Evolutionary conservation across 2,329 filamentous ascomycete species (phyloP).

Genomic region (Cephalotrichum gorgonifer): DNA sequence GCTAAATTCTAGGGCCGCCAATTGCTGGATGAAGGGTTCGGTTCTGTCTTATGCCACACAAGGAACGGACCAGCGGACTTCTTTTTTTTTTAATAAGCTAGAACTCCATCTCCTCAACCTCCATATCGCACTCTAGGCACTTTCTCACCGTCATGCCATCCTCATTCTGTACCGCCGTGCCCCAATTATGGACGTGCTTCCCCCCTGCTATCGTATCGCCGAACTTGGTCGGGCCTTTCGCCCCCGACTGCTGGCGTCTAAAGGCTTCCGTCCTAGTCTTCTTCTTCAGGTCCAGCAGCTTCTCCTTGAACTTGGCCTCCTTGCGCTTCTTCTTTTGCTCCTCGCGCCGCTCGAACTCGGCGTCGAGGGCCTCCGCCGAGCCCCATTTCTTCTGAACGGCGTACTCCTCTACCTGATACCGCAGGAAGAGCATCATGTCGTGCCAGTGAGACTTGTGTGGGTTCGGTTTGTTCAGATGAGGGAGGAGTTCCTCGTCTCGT

Average conservation of each 20-base stretch:
- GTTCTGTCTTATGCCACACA: background rate
- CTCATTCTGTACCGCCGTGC: constrained; percentile 55
- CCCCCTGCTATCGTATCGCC: constrained; percentile 63
- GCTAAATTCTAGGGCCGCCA: background rate
- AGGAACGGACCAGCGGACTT: too few species aligned
- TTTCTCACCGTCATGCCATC: constrained; percentile 72
- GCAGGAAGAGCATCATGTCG: constrained; percentile 96
- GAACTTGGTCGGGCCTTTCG: constrained; percentile 48
- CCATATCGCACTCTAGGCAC: constrained; percentile 66
- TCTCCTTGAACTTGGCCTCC: constrained; percentile 84
- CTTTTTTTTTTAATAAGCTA: too few species aligned
- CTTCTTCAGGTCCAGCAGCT: constrained; percentile 83
- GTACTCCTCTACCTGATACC: constrained; percentile 90
- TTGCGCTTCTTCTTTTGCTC: constrained; percentile 74
- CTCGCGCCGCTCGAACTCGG: constrained; percentile 74
- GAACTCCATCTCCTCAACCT: constrained; percentile 67
- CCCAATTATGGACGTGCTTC: constrained; percentile 86
- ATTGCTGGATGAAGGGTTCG: background rate
- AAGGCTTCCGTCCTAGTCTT: constrained; percentile 88
- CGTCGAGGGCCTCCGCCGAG: constrained; percentile 71
- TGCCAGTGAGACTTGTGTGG: constrained; percentile 95
- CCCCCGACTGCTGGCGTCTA: constrained; percentile 52
- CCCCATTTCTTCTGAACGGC: constrained; percentile 90
- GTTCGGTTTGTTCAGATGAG: constrained; percentile 81
- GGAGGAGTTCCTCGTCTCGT: constrained; percentile 76